Conservation (phyloP, 495 filamentous ascomycete species). For the Letharia lupina region DNA sequence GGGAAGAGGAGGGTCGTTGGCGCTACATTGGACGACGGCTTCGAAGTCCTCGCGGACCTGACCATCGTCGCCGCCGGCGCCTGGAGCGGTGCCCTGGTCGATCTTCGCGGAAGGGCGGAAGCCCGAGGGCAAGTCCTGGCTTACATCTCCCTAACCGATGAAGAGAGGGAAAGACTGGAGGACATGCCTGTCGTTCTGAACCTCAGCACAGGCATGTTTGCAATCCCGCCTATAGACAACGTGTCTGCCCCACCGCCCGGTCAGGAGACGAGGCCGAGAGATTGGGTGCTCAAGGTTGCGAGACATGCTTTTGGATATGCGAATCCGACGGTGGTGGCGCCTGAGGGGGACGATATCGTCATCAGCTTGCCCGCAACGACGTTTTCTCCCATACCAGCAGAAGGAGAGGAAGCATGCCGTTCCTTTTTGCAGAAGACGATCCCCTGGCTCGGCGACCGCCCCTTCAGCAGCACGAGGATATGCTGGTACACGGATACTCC, state of each 20-base stretch:
- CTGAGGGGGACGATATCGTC: constrained; percentile 19
- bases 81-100: constrained; percentile 69
- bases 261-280: neutral
- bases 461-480: constrained; percentile 61
- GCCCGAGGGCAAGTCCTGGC: constrained; percentile 75
- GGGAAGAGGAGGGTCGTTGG: constrained; percentile 35
- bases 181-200: constrained; percentile 71
- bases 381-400: constrained; percentile 16
- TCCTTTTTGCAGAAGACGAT: constrained; percentile 52
- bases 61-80: constrained; percentile 77
- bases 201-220: constrained; percentile 70
- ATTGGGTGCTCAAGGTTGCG: constrained; percentile 66
- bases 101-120: constrained; percentile 64
- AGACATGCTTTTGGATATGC: constrained; percentile 75
- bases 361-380: constrained; percentile 3
- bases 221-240: constrained; percentile 56
- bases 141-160: constrained; percentile 62
- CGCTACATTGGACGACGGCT: constrained; percentile 47
- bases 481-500: constrained; percentile 91
- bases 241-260: neutral
- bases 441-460: constrained; percentile 52
- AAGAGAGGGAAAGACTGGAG: constrained; percentile 54
- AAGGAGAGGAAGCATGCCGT: constrained; percentile 42
- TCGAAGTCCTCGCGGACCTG: constrained; percentile 55
- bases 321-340: constrained; percentile 50